Conservation (phyloP, 192 early-diverging fungal species). For the Coemansia sp. region DNA sequence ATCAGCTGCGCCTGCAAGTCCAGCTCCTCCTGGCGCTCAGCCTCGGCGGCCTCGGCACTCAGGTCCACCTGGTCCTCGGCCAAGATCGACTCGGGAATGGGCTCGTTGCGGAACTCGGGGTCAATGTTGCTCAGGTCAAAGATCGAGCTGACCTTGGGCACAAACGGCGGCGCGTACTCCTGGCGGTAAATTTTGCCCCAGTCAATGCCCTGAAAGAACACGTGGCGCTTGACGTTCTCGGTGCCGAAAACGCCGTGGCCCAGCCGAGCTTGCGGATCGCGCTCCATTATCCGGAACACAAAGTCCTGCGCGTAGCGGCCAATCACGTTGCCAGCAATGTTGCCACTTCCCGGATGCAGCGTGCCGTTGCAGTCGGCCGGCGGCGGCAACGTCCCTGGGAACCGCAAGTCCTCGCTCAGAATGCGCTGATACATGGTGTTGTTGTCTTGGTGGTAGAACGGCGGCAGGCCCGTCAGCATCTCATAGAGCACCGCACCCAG, state of each 20-base stretch:
- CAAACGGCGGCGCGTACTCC: slow-evolving; percentile 63
- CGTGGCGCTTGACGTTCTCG: slow-evolving; percentile 58
- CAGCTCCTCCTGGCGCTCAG: slow-evolving; percentile 39
- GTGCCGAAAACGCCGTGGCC: slow-evolving; percentile 58
- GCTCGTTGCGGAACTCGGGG: slow-evolving; percentile 52
- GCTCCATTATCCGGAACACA: slow-evolving; percentile 54
- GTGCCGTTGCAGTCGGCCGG: slow-evolving; percentile 24
- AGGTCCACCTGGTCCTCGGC: slow-evolving; percentile 39
- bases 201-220: slow-evolving; percentile 61
- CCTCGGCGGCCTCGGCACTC: slow-evolving; percentile 32
- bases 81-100: slow-evolving; percentile 38
- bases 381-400: slow-evolving; percentile 32
- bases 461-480: slow-evolving; percentile 62
- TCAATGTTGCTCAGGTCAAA: slow-evolving; percentile 53
- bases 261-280: slow-evolving; percentile 58
- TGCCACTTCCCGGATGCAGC: slow-evolving; percentile 11
- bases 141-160: slow-evolving; percentile 57
- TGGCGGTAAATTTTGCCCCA: slow-evolving; percentile 62
- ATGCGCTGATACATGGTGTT: slow-evolving; percentile 48
- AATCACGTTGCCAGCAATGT: slow-evolving; percentile 11
- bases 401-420: slow-evolving; percentile 32
- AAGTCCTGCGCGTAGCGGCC: slow-evolving; percentile 40
- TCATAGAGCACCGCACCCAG: slow-evolving; percentile 70
- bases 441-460: slow-evolving; percentile 54
- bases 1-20: slow-evolving; percentile 34